Percentiles rank a stretch among this genome's conserved stretches.
phyloP scores from a whole-genome alignment of 1,139 yeast genomes.

The Debaryomyces fabryi region DNA sequence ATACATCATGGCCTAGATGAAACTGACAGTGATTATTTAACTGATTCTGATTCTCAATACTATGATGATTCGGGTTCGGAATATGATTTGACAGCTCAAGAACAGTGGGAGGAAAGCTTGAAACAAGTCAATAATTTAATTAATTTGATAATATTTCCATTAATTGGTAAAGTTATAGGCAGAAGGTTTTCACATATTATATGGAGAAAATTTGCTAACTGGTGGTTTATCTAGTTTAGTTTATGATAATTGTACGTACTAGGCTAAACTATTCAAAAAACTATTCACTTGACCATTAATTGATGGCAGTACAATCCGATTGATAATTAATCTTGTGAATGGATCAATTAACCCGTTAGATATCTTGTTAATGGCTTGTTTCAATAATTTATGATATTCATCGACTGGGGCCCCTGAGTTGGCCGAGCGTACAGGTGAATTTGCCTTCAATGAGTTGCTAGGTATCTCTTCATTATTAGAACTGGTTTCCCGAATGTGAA shows the following conservation, averaged over 20 bases:
- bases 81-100: slow-evolving; percentile 51
- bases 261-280: slow-evolving; percentile 28
- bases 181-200: slow-evolving; percentile 55
- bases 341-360: slow-evolving; percentile 44
- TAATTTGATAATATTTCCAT: slow-evolving; percentile 63
- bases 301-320: slow-evolving; percentile 34
- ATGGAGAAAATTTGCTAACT: slow-evolving; percentile 37
- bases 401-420: slow-evolving; percentile 26
- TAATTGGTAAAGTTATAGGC: slow-evolving; percentile 72
- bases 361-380: slow-evolving; percentile 33
- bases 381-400: slow-evolving; percentile 36
- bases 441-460: slow-evolving; percentile 17
- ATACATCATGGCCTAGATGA: slow-evolving; percentile 3
- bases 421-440: slow-evolving; percentile 41
- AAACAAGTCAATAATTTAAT: slow-evolving; percentile 60
- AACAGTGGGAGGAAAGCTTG: slow-evolving; percentile 81
- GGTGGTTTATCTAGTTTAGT: slow-evolving; percentile 27
- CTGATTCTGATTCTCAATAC: slow-evolving; percentile 18
- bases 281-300: slow-evolving; percentile 34
- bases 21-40: slow-evolving; percentile 12
- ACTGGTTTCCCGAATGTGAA: background rate
- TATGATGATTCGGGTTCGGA: slow-evolving; percentile 17
- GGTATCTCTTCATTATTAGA: slow-evolving; percentile 10
- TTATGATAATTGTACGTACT: background rate
- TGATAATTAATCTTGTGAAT: slow-evolving; percentile 33